Evolutionary conservation across 2,329 filamentous ascomycete species (phyloP).

Genomic region (Cladosporium sp.): DNA sequence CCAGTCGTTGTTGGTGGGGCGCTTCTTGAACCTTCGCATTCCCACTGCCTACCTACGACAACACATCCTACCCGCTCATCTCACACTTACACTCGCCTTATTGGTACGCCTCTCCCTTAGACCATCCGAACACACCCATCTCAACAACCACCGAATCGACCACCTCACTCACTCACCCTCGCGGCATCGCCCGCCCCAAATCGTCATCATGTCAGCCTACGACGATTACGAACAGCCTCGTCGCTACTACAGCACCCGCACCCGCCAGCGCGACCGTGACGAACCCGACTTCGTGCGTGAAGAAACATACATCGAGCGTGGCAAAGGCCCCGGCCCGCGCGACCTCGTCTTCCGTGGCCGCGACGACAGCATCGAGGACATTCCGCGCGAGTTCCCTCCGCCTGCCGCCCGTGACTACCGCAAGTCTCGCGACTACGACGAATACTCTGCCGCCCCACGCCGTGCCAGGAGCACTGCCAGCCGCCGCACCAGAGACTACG

Average conservation of each 20-base stretch:
- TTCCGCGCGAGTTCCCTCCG: conserved; percentile 81
- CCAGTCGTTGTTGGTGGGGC: neutral
- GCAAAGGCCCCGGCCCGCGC: conserved; percentile 45
- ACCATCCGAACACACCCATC: neutral
- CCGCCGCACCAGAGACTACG: conserved; percentile 30
- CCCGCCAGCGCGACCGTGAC: conserved; percentile 49
- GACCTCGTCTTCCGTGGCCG: conserved; percentile 58
- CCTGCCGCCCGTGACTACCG: conserved; percentile 48
- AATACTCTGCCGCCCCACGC: conserved; percentile 50
- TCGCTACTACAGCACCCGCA: conserved; percentile 44
- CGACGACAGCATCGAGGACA: conserved; percentile 83
- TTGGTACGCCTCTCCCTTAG: neutral
- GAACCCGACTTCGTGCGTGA: conserved; percentile 55
- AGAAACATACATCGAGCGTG: conserved; percentile 52
- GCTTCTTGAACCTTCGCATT: neutral
- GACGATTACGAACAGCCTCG: conserved; percentile 51
- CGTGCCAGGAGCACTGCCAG: conserved; percentile 65
- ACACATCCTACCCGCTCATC: neutral
- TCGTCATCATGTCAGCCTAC: conserved; percentile 51
- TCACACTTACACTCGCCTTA: neutral
- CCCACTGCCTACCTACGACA: neutral
- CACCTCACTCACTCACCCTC: conserved; percentile 8
- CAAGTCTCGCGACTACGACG: conserved; percentile 49
- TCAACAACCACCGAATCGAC: neutral
- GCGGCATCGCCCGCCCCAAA: conserved; percentile 15